Evolutionary conservation across 2,329 filamentous ascomycete species (phyloP), one percentile per base, ranked within the genome.

Genomic region (Rhynchosporium agropyri): DNA sequence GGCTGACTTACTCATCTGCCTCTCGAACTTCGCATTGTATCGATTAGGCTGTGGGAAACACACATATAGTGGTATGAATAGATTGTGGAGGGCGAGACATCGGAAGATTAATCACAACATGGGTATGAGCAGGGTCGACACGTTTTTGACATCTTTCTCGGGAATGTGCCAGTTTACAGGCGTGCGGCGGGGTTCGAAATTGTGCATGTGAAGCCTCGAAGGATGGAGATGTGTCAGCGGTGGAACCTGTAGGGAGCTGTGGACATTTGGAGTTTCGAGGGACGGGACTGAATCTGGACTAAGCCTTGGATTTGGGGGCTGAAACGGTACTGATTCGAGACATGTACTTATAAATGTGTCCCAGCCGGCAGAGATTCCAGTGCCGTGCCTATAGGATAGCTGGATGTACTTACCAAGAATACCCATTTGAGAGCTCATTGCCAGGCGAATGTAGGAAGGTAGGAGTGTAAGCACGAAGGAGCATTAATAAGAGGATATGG

Each of bases 401-500:
- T 8, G 6, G 3, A 20, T 45, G 4, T 20, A n/a, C 43, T 45
- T n/a, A n/a, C 43, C 43, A 45, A 45, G n/a, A 20, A 20, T 45
- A 43, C 43, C 43, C 13, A 15, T 45, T 45, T 45, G 43, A 43
- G 9, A 20, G 26, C 3, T 26, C n/a, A 4, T 26, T 48, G 9
- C 20, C 5, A 50, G 15, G 28, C 29, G 49, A 31, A 29, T 29
- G 48, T 50, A 13, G 31, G 12, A 13, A 38, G 15, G 20, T 20
- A 20, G 33, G 33, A 36, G 6, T 20, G 13, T 13, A 51, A 20
- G 49, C 49, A 51, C 1, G 31, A 9, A 12, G 49, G 49, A 36
- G 31, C 12, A 51, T 51, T 51, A 51, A 36, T 51, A 51, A 51
- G 49, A 36, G 13, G 20, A 31, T 33, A 51, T n/a, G 15, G 49